A percentile compares a stretch with the other conserved stretches of the same genome.
Evolutionary conservation across 2,329 filamentous ascomycete genomes (phyloP).

Genomic region (Coniochaeta prunicola): DNA sequence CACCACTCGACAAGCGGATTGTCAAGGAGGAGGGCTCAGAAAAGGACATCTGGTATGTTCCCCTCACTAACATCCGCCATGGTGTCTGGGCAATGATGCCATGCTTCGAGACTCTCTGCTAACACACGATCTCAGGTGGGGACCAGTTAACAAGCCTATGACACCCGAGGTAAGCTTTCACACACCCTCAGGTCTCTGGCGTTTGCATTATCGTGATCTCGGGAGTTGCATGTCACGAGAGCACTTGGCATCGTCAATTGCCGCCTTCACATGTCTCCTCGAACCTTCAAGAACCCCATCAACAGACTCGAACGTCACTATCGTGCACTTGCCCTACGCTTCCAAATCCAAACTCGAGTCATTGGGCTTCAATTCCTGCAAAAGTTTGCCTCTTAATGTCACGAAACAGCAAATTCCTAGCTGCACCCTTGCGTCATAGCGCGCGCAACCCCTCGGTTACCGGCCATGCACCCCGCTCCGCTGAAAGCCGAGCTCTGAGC

Average conservation of each 20-base stretch:
- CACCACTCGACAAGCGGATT: slow-evolving; percentile 94
- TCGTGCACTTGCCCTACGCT: neutral
- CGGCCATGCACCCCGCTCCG: neutral
- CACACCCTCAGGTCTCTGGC: slow-evolving; percentile 1
- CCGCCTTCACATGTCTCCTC: neutral
- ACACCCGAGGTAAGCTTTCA: slow-evolving; percentile 72
- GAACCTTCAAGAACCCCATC: neutral
- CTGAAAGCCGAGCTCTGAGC: neutral
- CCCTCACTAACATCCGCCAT: neutral
- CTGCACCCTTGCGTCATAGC: slow-evolving; percentile 1
- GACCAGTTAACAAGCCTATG: slow-evolving; percentile 99
- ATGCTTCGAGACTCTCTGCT: neutral
- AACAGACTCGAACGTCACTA: neutral
- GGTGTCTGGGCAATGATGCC: neutral
- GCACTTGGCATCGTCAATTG: neutral
- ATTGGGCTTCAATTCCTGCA: slow-evolving; percentile 8
- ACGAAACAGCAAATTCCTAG: neutral
- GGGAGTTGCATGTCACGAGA: neutral
- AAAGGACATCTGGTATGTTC: slow-evolving; percentile 73
- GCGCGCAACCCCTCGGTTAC: neutral
- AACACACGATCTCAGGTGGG: slow-evolving; percentile 55
- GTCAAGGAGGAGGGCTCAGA: slow-evolving; percentile 87
- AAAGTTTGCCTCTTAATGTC: slow-evolving; percentile 7
- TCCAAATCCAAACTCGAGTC: neutral
- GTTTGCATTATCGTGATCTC: neutral